A percentile compares a stretch with the other conserved stretches of the same genome.
phyloP scores from a whole-genome alignment of 768 basidiomycete species.

The Hirschioporus abietinus region DNA sequence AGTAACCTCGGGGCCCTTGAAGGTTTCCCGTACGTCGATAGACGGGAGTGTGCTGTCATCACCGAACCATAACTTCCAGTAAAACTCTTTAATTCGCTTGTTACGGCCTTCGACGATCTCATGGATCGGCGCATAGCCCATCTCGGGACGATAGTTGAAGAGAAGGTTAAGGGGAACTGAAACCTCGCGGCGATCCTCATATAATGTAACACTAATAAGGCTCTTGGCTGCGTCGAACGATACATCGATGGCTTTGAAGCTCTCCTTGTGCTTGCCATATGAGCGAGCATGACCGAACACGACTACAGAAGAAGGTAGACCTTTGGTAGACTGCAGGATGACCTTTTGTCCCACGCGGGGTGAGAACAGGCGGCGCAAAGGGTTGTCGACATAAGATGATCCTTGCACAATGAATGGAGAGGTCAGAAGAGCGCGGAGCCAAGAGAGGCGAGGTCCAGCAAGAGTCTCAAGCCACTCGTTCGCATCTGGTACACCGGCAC shows the following conservation, averaged over 20 bases:
- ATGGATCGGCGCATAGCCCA: conserved; percentile 89
- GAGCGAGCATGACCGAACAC: conserved; percentile 80
- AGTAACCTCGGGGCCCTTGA: conserved; percentile 81
- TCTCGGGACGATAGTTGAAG: conserved; percentile 83
- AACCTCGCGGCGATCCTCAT: conserved; percentile 73
- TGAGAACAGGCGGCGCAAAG: conserved; percentile 77
- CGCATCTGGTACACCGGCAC: conserved; percentile 49
- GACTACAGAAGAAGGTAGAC: conserved; percentile 50
- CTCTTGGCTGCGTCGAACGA: conserved; percentile 46
- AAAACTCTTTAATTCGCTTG: conserved; percentile 90
- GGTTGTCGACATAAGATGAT: conserved; percentile 80
- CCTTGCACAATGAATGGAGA: conserved; percentile 87
- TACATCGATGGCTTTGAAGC: conserved; percentile 83
- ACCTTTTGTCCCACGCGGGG: conserved; percentile 80
- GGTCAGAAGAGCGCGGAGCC: conserved; percentile 82
- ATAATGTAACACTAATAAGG: conserved; percentile 66
- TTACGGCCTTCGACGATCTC: conserved; percentile 83
- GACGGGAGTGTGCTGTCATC: conserved; percentile 71
- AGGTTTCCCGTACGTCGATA: conserved; percentile 77
- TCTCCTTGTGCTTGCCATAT: conserved; percentile 59
- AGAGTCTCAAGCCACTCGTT: conserved; percentile 79
- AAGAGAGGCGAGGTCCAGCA: conserved; percentile 75
- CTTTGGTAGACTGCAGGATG: conserved; percentile 46
- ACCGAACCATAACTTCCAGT: conserved; percentile 98
- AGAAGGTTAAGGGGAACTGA: conserved; percentile 77